Percentiles rank a stretch among this genome's conserved stretches.
phyloP scores from a whole-genome alignment of 2,329 filamentous ascomycete genomes.

The Zymoseptoria ardabiliae region DNA sequence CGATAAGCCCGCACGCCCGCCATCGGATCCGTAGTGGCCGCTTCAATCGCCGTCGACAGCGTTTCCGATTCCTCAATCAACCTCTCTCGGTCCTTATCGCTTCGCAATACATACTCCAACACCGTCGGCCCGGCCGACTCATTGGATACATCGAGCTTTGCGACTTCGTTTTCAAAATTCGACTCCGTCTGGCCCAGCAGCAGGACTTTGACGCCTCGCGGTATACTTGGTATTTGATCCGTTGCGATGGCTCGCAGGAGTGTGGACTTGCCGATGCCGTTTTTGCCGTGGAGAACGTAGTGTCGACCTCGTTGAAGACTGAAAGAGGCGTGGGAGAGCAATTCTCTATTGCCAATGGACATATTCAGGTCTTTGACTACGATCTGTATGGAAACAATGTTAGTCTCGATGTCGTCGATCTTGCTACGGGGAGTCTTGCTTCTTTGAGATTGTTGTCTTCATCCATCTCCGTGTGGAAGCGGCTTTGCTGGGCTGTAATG shows the following conservation, averaged over 20 bases:
- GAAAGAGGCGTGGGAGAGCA: conserved; percentile 62
- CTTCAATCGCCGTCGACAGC: conserved; percentile 12
- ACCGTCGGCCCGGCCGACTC: conserved; percentile 9
- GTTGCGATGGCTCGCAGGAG: conserved; percentile 68
- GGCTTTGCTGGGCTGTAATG: conserved; percentile 19
- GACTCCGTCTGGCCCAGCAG: conserved; percentile 60
- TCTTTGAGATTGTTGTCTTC: conserved; percentile 19
- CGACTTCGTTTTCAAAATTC: conserved; percentile 10
- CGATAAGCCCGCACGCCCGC: conserved; percentile 14
- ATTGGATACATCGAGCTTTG: conserved; percentile 1
- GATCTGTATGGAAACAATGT: conserved; percentile 24
- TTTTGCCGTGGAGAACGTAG: conserved; percentile 73
- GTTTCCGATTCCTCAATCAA: conserved; percentile 12
- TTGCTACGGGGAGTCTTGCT: neutral
- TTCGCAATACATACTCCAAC: conserved; percentile 19
- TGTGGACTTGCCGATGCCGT: conserved; percentile 78
- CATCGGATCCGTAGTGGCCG: conserved; percentile 3
- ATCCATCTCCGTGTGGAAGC: conserved; percentile 19
- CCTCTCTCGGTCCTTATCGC: conserved; percentile 16
- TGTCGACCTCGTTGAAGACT: conserved; percentile 64
- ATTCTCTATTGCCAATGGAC: conserved; percentile 53
- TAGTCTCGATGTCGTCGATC: neutral
- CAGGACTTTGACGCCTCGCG: conserved; percentile 56
- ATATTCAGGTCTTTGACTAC: conserved; percentile 63
- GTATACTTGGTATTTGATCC: conserved; percentile 70